Evolutionary conservation across 257 asterid species (phyloP).

Genomic region (Paraleonurus japonicus): DNA sequence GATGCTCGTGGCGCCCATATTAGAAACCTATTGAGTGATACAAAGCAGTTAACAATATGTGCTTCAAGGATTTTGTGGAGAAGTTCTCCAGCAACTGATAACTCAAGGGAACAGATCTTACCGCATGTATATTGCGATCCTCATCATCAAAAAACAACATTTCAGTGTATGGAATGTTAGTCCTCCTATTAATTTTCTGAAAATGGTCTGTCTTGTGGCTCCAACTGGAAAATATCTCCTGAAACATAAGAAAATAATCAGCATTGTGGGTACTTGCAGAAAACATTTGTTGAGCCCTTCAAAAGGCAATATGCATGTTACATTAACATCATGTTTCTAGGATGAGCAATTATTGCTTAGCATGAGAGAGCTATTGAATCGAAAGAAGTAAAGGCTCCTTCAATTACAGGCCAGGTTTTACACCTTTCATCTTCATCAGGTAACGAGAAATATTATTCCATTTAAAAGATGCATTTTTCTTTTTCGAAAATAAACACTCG

Average conservation of each 20-base stretch:
- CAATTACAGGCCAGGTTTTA: not conserved
- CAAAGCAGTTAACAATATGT: constrained; percentile 5
- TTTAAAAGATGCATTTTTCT: not conserved
- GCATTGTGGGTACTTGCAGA: constrained; percentile 10
- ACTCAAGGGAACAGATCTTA: constrained; percentile 33
- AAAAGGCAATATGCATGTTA: constrained; percentile 5
- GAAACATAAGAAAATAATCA: constrained; percentile 29
- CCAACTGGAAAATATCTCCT: constrained; percentile 91
- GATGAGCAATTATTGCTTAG: not conserved
- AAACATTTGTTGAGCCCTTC: not conserved
- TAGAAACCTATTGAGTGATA: constrained; percentile 48
- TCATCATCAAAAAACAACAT: constrained; percentile 96
- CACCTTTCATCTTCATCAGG: not conserved
- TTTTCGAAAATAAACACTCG: not conserved
- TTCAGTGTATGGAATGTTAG: constrained; percentile 60
- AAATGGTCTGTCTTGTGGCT: constrained; percentile 91
- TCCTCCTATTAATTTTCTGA: constrained; percentile 57
- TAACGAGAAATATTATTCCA: not conserved
- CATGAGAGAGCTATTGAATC: not conserved
- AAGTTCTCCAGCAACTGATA: not conserved
- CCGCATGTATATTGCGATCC: constrained; percentile 74
- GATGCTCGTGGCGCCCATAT: constrained; percentile 75
- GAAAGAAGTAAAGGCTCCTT: not conserved
- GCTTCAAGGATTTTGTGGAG: not conserved
- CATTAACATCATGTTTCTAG: not conserved